phyloP scores from a whole-genome alignment of 345 rosid genomes.

The Lumnitzera racemosa region DNA sequence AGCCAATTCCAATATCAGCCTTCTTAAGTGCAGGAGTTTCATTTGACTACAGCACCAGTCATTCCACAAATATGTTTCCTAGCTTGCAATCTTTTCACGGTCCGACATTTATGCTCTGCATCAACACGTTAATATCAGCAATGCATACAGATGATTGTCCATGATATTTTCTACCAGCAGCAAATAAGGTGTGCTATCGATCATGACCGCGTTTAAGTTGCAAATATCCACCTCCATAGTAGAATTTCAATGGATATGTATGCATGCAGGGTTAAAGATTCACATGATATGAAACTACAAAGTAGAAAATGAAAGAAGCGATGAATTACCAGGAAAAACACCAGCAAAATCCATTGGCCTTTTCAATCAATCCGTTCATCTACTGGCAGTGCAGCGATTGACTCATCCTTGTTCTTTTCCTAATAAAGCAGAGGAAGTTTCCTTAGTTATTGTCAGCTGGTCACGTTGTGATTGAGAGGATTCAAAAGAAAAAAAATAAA shows the following conservation, averaged over 20 bases:
- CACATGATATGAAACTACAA: background rate
- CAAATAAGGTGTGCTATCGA: background rate
- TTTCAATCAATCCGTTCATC: conserved; percentile 45
- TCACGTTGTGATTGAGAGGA: conserved; percentile 26
- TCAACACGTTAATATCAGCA: background rate
- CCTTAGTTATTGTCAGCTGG: conserved; percentile 60
- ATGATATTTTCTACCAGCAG: background rate
- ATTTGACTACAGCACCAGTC: conserved; percentile 54
- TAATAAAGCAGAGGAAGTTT: conserved; percentile 53
- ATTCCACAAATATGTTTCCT: conserved; percentile 58
- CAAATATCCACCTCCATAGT: too few species aligned
- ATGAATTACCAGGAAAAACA: conserved; percentile 53
- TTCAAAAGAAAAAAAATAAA: background rate
- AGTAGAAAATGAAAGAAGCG: background rate
- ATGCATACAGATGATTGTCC: background rate
- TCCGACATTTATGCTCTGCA: conserved; percentile 63
- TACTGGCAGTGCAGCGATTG: conserved; percentile 47
- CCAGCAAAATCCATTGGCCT: conserved; percentile 62
- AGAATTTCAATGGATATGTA: background rate
- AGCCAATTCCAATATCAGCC: conserved; percentile 64
- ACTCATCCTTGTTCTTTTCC: conserved; percentile 57
- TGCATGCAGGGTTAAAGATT: background rate
- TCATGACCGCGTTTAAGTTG: too few species aligned
- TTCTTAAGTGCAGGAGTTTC: conserved; percentile 72
- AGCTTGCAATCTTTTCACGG: conserved; percentile 64